Evolutionary conservation across 768 basidiomycete genomes (phyloP).

Genomic region (Tylopilus subfusipes): DNA sequence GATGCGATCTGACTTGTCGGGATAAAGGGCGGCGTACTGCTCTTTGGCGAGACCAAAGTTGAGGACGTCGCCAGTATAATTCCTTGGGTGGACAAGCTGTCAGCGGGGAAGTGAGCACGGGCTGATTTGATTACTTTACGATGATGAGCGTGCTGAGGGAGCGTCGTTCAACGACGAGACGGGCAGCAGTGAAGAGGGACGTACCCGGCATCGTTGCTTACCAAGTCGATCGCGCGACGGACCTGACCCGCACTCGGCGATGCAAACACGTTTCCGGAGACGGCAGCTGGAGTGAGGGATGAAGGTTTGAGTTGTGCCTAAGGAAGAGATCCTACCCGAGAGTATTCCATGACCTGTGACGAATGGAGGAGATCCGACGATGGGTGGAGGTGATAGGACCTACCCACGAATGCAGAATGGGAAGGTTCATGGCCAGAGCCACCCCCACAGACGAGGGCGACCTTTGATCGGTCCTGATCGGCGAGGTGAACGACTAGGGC

Average conservation of each 20-base stretch:
- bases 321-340: conserved; percentile 43
- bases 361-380: neutral
- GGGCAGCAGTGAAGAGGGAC: conserved; percentile 10
- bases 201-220: conserved; percentile 70
- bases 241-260: conserved; percentile 88
- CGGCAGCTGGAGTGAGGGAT: conserved; percentile 49
- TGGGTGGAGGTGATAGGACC: conserved; percentile 11
- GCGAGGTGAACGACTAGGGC: conserved; percentile 59
- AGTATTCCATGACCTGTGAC: conserved; percentile 69
- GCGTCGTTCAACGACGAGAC: neutral
- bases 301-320: neutral
- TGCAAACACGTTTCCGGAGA: conserved; percentile 88
- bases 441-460: conserved; percentile 78
- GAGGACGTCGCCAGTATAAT: conserved; percentile 87
- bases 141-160: conserved; percentile 67
- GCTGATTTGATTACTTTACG: conserved; percentile 55
- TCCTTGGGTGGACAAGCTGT: conserved; percentile 40
- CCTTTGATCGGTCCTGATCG: conserved; percentile 56
- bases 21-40: conserved; percentile 68
- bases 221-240: conserved; percentile 70
- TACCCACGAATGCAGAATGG: conserved; percentile 87
- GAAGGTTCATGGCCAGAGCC: conserved; percentile 91
- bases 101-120: neutral
- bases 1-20: conserved; percentile 62
- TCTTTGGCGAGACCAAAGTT: conserved; percentile 91